A percentile compares a stretch with the other conserved stretches of the same genome.
Conservation (phyloP, 2,329 filamentous ascomycete species). For the Hymenoscyphus albidus region DNA sequence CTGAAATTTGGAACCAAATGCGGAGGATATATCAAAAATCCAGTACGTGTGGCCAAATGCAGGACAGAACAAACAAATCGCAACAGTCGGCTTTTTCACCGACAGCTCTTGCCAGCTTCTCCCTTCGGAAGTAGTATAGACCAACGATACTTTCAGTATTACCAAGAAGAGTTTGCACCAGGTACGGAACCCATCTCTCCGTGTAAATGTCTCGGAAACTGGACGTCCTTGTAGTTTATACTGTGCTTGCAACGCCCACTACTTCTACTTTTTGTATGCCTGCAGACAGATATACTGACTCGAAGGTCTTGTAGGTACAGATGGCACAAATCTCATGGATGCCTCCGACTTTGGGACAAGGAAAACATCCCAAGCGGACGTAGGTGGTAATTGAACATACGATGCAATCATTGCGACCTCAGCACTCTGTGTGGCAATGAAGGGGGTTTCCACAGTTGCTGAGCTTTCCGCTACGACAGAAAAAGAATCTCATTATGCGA, state of each 20-base stretch:
- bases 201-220: too few species aligned
- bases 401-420: neutral
- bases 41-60: neutral
- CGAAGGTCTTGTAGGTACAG: neutral
- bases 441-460: neutral
- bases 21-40: neutral
- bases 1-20: neutral
- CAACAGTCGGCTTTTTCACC: neutral
- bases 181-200: neutral
- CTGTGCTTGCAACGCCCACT: too few species aligned
- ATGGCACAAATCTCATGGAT: neutral
- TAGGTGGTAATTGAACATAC: neutral
- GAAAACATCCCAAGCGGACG: neutral
- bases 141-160: neutral
- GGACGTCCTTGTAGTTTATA: too few species aligned
- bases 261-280: too few species aligned
- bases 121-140: neutral
- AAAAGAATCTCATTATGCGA: neutral
- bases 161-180: neutral
- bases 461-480: neutral
- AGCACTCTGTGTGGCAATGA: neutral
- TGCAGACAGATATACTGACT: too few species aligned
- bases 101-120: neutral
- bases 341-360: neutral
- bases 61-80: neutral